Base-by-base conservation (phyloP, 768 basidiomycete genomes). In the Panaeolus papilionaceus region DNA sequence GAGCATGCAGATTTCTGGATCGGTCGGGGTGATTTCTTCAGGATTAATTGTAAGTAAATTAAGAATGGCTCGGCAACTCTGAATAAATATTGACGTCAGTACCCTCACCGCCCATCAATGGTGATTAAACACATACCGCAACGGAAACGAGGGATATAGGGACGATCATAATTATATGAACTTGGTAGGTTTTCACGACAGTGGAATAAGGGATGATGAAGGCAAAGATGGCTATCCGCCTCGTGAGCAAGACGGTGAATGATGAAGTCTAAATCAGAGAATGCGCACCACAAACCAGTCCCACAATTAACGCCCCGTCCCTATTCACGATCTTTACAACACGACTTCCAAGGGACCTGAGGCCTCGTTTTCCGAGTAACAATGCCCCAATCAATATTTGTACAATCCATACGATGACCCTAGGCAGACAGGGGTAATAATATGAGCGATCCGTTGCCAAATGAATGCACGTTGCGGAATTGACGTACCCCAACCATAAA, bases 401-500 rank as follows among this genome's bases (percentile, higher is more conserved):
- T n/a, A 58, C 28, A 37, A 58, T 33, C 54, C 54, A 58, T 33
- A 58, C 33, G 16, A 58, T 28, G 26, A 58, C 54, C 54, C 54
- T 58, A 58, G 47, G 12, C n/a, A 51, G 26, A 51, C 6, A 33
- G 33, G 33, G 33, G 33, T 33, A 33, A 33, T 33, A 33, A 7
- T 11, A 7, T 51, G 47, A 51, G 20, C 6, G 20, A 12, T 23
- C 3, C 7, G 20, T 12, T 51, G 5, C 33, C 33, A 33, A 33
- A 33, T 33, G 12, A 26, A 23, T 9, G 47, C 26, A 51, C 42
- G 47, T 51, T 51, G n/a, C 47, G 23, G 4, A 51, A 1, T 51
- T 51, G 47, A 58, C 54, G 11, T 33, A 58, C 54, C 28, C 54
- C 28, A 58, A n/a, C 54, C 54, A 58, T 33, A 58, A 11, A 58